Conservation (phyloP, 2,329 filamentous ascomycete genomes). For the Salinomyces thailandicus region DNA sequence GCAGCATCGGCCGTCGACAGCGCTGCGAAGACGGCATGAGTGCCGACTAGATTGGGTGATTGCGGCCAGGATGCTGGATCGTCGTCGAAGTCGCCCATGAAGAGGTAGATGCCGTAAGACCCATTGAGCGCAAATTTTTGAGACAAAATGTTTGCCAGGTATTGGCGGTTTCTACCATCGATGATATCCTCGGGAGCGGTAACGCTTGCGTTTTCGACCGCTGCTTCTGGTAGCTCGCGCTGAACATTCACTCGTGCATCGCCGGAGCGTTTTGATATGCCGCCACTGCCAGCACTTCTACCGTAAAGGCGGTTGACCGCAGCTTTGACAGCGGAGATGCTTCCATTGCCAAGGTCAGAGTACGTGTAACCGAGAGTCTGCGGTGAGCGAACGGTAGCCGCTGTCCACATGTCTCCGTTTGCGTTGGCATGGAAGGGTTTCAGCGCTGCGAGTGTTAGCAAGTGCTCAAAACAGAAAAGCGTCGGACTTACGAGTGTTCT, state of each 20-base stretch:
- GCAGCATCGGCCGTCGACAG: constrained; percentile 9
- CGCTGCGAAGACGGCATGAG: constrained; percentile 41
- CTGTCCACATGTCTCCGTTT: constrained; percentile 57
- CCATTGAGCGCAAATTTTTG: constrained; percentile 50
- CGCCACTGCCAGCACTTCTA: constrained; percentile 22
- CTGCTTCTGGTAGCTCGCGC: constrained; percentile 14
- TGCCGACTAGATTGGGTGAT: constrained; percentile 50
- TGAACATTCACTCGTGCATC: constrained; percentile 2
- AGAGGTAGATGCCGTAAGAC: constrained; percentile 58
- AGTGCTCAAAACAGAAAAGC: no score
- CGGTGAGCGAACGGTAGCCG: constrained; percentile 49
- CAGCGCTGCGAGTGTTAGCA: constrained; percentile 32
- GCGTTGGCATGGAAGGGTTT: constrained; percentile 55
- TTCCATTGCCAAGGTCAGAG: constrained; percentile 41
- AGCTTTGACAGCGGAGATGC: constrained; percentile 34
- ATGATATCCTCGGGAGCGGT: constrained; percentile 26
- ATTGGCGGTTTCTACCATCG: constrained; percentile 46
- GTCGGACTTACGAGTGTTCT: constrained; percentile 7
- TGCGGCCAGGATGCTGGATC: constrained; percentile 42
- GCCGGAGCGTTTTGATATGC: constrained; percentile 4
- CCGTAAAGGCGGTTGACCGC: constrained; percentile 55
- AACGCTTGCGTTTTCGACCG: constrained; percentile 5
- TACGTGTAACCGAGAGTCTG: constrained; percentile 65
- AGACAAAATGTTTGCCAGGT: constrained; percentile 56
- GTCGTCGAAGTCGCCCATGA: constrained; percentile 46